Conservation (phyloP, 75 land plant genomes). For the Picea glauca region DNA sequence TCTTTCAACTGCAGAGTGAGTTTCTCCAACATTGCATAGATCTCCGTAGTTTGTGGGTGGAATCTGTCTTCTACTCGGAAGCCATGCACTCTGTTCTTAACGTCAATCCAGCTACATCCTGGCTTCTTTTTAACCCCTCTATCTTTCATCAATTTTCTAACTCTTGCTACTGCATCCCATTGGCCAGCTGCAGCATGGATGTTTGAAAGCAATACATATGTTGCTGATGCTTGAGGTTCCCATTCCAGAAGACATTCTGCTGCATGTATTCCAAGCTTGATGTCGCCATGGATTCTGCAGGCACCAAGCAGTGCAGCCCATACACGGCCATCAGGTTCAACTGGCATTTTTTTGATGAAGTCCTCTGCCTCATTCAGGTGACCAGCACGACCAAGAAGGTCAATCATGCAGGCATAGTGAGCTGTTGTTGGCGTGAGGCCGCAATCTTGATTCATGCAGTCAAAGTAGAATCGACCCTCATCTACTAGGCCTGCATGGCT, state of each 20-base stretch:
- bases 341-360: neutral
- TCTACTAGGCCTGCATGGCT: conserved; percentile 2
- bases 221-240: neutral
- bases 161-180: neutral
- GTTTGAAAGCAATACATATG: neutral
- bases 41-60: neutral
- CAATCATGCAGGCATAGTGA: neutral
- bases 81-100: neutral
- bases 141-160: neutral
- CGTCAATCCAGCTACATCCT: conserved; percentile 1
- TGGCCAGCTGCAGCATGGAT: neutral
- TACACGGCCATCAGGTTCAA: neutral
- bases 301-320: conserved; percentile 2
- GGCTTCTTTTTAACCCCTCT: neutral
- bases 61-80: neutral
- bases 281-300: conserved; percentile 4
- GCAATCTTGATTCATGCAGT: neutral
- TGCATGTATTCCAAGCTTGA: neutral
- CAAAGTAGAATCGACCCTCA: neutral
- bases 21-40: neutral
- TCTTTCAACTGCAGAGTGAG: neutral
- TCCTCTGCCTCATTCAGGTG: neutral
- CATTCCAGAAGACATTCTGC: neutral
- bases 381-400: conserved; percentile 1
- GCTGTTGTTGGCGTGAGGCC: neutral